Evolutionary conservation across 2,329 filamentous ascomycete species (phyloP).

Genomic region (Pseudocercospora macadamiae): DNA sequence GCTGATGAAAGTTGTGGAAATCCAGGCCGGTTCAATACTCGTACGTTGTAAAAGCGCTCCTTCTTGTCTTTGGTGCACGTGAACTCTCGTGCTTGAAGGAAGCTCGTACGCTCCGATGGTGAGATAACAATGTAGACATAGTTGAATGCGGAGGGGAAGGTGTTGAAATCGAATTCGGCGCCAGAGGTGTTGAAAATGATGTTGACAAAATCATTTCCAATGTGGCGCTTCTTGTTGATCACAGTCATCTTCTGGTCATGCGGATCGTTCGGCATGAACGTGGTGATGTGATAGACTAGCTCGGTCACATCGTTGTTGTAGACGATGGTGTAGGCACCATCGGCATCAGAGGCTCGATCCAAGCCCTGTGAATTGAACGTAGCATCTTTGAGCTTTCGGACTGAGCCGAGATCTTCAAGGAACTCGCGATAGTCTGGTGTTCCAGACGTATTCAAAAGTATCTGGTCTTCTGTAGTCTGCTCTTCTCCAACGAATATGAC

Average conservation of each 20-base stretch:
- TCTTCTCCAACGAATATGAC: constrained; percentile 90
- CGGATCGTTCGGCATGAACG: constrained; percentile 91
- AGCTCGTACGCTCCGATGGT: constrained; percentile 78
- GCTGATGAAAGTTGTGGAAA: constrained; percentile 93
- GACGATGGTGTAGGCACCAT: constrained; percentile 86
- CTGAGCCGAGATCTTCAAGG: constrained; percentile 76
- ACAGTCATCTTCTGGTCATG: constrained; percentile 65
- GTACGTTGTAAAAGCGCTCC: constrained; percentile 78
- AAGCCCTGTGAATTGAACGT: constrained; percentile 92
- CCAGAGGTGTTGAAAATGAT: constrained; percentile 98
- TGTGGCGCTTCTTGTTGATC: constrained; percentile 82
- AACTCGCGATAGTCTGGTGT: constrained; percentile 88
- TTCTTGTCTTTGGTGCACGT: constrained; percentile 41
- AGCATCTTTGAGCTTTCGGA: constrained; percentile 78
- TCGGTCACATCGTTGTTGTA: constrained; percentile 96
- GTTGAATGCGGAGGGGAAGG: constrained; percentile 93
- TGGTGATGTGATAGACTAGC: constrained; percentile 92
- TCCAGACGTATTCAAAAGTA: constrained; percentile 82
- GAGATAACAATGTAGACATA: constrained; percentile 96
- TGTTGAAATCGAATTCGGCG: constrained; percentile 81
- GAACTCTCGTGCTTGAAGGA: constrained; percentile 63
- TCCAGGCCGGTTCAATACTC: constrained; percentile 82
- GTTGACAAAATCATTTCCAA: constrained; percentile 97
- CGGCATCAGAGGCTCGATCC: constrained; percentile 73
- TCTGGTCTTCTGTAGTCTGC: constrained; percentile 80